Percentiles rank a stretch among this genome's conserved stretches.
Evolutionary conservation across 169 alveolate genomes (phyloP).

Genomic region (Miamiensis avidus): DNA sequence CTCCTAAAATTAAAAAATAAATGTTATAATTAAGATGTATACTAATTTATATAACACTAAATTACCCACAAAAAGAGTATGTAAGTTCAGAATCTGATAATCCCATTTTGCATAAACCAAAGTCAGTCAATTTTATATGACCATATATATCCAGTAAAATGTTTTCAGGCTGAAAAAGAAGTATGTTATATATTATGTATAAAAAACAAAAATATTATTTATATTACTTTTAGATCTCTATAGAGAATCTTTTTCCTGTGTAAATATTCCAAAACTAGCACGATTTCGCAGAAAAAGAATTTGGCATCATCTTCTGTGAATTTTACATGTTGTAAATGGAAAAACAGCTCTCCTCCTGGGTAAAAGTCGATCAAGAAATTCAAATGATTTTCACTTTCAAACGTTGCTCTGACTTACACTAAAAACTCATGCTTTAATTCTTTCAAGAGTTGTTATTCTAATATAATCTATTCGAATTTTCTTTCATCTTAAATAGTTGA

Average conservation of each 20-base stretch:
- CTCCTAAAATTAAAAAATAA: no score
- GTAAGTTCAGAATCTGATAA: not conserved
- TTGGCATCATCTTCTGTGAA: slow-evolving; percentile 71
- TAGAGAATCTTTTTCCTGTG: slow-evolving; percentile 74
- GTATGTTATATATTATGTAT: no score
- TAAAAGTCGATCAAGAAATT: not conserved
- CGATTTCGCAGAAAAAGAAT: slow-evolving; percentile 69
- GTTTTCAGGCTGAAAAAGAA: not conserved
- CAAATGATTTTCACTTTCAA: not conserved
- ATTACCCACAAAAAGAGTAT: not conserved
- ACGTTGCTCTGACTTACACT: not conserved
- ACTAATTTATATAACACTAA: no score
- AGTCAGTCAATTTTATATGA: not conserved
- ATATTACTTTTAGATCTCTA: slow-evolving; percentile 68
- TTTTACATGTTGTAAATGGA: slow-evolving; percentile 56
- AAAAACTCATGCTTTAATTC: not conserved
- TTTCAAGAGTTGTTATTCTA: not conserved
- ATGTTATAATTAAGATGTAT: no score
- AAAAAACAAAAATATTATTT: no score
- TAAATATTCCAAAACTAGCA: slow-evolving; percentile 71
- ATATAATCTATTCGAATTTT: not conserved
- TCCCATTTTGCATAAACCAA: not conserved
- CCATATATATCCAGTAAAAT: not conserved
- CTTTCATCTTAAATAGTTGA: not conserved
- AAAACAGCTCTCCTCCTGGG: slow-evolving; percentile 65